Base-by-base conservation (phyloP, 257 asterid genomes). In the Solanum piurae region DNA sequence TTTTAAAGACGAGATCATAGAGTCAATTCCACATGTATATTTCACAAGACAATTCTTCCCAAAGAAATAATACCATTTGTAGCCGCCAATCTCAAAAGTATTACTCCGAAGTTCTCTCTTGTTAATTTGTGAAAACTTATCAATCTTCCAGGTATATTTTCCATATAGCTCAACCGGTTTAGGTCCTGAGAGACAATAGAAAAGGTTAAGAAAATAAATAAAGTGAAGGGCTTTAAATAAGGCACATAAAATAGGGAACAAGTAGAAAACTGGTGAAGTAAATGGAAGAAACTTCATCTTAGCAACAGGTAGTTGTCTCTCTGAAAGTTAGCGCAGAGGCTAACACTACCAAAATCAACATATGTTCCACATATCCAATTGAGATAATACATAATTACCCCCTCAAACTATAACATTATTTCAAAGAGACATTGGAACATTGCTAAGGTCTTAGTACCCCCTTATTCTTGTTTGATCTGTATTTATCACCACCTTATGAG, bases 71-170 rank as follows among this genome's bases (percentile, higher is more conserved):
- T 92, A 92, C 94, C 94, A 92, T 89, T 90, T 90, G 88, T 90
- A 92, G 90, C 92, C 88, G 40, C 94, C 94, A 86, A 89, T 91
- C 86, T 89, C 93, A 88, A 92, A 92, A 12, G 89, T 89, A 83
- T 88, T 89, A 88, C 94, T 92, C 79, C 92, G 90, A 64, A 92
- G 93, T 86, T 92, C 94, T 88, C 93, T 90, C 92, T 92, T 90
- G 90, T 92, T 90, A 73, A 88, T 92, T 86, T 90, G 94, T 60
- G 94, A 90, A 62, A 92, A 92, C 58, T 89, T 88, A 75, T 92
- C 93, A 89, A 92, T 92, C 92, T 90, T 92, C 94, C 94, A 92
- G 46, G 94, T 92, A 88, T 90, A 72, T 88, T 87, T 90, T 38
- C 92, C 93, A 90, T 85, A 92, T 34, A 92, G 88, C 84, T 87